Evolutionary conservation across 2,329 filamentous ascomycete species (phyloP).

Genomic region (Alternaria arbusti): DNA sequence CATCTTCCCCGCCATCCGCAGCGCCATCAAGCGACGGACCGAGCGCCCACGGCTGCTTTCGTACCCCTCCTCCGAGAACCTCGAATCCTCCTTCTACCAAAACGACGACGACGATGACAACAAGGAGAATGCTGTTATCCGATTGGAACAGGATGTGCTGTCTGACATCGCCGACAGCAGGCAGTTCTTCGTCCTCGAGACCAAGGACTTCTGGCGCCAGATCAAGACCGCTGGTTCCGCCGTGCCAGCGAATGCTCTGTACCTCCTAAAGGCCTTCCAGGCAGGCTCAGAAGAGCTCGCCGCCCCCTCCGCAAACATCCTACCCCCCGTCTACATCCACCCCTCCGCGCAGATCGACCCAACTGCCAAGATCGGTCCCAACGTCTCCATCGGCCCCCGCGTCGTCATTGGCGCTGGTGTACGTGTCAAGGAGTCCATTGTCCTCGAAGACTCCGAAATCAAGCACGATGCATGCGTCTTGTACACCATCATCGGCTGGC

Average conservation of each 20-base stretch:
- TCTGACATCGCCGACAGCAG: constrained; percentile 95
- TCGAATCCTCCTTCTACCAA: constrained; percentile 71
- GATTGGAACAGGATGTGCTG: constrained; percentile 95
- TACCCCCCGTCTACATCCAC: constrained; percentile 94
- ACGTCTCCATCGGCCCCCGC: constrained; percentile 94
- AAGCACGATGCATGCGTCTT: constrained; percentile 96
- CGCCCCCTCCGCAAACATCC: constrained; percentile 81
- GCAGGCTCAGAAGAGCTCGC: constrained; percentile 80
- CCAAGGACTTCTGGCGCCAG: constrained; percentile 99
- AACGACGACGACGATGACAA: constrained; percentile 73
- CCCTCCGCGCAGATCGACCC: constrained; percentile 89
- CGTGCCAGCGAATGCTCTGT: constrained; percentile 94
- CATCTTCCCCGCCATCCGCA: constrained; percentile 95
- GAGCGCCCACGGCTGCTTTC: constrained; percentile 89
- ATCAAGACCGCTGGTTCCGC: constrained; percentile 99
- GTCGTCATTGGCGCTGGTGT: constrained; percentile 83
- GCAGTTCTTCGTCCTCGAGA: constrained; percentile 98
- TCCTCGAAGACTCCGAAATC: constrained; percentile 92
- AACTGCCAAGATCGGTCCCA: constrained; percentile 94
- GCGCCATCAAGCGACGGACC: constrained; percentile 91
- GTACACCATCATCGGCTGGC: constrained; percentile 97
- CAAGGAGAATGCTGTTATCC: constrained; percentile 83
- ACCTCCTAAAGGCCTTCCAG: constrained; percentile 93
- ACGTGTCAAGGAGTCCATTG: constrained; percentile 93
- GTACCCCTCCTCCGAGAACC: constrained; percentile 95